Evolutionary conservation across 2,329 filamentous ascomycete genomes (phyloP), one percentile per base, ranked within the genome.

Genomic region (Pestalotiopsis sp.): DNA sequence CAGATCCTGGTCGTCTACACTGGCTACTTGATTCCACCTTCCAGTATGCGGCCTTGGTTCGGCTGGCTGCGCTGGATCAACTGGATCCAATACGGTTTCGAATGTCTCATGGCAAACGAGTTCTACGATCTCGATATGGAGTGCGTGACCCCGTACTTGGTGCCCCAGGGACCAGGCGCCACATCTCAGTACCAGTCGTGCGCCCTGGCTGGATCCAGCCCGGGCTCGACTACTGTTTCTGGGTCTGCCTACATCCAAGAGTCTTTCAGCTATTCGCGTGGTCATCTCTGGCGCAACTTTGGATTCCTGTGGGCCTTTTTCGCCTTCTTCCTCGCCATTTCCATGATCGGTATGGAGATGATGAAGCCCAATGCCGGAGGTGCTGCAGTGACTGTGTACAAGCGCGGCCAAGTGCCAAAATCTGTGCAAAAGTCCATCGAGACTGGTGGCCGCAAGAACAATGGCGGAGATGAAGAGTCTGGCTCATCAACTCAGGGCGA

Each of bases 211-310:
- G 89, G 89, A 2, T 87, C 84, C 59, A 78, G 73, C 9, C 84
- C 87, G 0, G 86, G 88, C 1, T 80, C 80, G 6, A 79, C 83
- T n/a, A 89, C 92, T 20, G 88, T 95, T 11, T 86, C 85, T 1
- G 93, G 93, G 63, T 89, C 94, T 63, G 93, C 95, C 82, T 81
- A 94, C 20, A 90, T 94, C 9, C 57, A 80, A 14, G 77, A 81
- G 1, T 83, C 85, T 0, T 91, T 83, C 71, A 81, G 79, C 0
- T 91, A 91, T 72, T 84, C 80, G 1, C 79, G 85, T 11, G 77
- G 81, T 1, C 88, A 91, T 71, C 75, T 91, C 0, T 92, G 89
- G 89, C 82, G 89, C 1, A 86, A 86, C 70, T 82, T 86, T 62
- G 84, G 84, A 2, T 81, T 87, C 69, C 80, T 87, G 14, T 81